Conservation (phyloP, 345 rosid genomes). For the Eucalyptus paniculata region DNA sequence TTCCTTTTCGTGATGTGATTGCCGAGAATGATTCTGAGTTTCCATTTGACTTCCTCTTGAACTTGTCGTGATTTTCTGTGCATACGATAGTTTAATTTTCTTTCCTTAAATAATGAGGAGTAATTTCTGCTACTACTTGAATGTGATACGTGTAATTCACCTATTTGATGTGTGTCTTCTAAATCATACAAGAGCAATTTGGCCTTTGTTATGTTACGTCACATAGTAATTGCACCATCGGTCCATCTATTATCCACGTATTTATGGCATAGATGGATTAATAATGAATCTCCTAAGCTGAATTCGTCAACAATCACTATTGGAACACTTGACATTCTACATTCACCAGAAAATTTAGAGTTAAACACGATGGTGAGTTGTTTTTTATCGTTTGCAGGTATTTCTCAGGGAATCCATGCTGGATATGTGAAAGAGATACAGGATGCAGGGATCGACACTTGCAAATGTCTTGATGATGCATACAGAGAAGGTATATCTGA, state of each 20-base stretch:
- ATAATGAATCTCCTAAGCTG: background rate
- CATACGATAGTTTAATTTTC: too few relatives aligned
- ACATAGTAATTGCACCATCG: background rate
- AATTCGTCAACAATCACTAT: background rate
- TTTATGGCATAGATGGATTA: background rate
- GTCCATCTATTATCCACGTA: background rate
- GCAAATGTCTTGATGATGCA: background rate
- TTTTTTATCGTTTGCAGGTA: too few relatives aligned
- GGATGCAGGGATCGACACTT: too few relatives aligned
- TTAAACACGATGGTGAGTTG: too few relatives aligned
- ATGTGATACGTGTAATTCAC: background rate
- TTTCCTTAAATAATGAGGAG: background rate
- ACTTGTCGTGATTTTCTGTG: too few relatives aligned
- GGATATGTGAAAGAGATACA: too few relatives aligned
- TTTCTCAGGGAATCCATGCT: too few relatives aligned
- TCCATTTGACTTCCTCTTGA: too few relatives aligned
- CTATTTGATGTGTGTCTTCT: background rate
- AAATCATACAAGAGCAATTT: background rate
- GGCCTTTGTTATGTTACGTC: background rate
- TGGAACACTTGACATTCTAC: background rate
- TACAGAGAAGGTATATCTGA: background rate
- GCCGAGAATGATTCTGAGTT: too few relatives aligned
- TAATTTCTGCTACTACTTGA: background rate
- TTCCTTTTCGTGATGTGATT: too few relatives aligned
- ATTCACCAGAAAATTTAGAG: too few relatives aligned